Evolutionary conservation across 176 grass and related monocot genomes (phyloP), one percentile per base, ranked within the genome.

Genomic region (Raddia distichophylla): DNA sequence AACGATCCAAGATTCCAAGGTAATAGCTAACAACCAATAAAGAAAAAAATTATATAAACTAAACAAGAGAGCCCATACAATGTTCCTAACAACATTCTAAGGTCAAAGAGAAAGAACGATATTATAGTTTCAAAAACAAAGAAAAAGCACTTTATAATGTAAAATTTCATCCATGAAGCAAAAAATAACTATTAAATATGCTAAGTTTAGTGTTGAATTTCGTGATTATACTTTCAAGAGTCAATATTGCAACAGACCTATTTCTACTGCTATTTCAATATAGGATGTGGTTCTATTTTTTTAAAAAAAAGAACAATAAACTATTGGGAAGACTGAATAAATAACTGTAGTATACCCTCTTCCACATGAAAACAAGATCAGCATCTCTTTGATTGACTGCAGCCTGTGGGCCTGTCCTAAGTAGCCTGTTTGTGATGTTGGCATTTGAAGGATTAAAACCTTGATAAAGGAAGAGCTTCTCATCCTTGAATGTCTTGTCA

Each of bases 381-480:
- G 92, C 95, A 75, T 98, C 95, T 76, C 95, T 93, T 81, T 98
- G 95, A 75, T 94, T 91, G 75, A 98, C 63, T 35, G 76, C 67
- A 60, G 66, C 88, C 66, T 86, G 82, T 42, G 82, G 83, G 12
- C 66, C 52, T n/a, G 71, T 53, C 77, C 44, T 83, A 87, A 94
- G 68, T 55, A 80, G 61, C 57, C 70, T 91, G 45, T 91, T 91
- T 46, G 84, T 74, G 1, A 60, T 67, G 67, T 93, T 90, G 55
- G 82, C 75, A 81, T 93, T 94, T 64, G 83, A 80, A 77, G 92
- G 95, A 75, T 95, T 51, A 35, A 94, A 98, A 64, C 95, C 95
- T 87, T 98, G 95, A 85, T 93, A 98, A 48, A 89, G 84, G 84
- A 89, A 98, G 67, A 98, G 83, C 80, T 89, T 93, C 67, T 98